Evolutionary conservation across 1,139 yeast species (phyloP), one percentile per base, ranked within the genome.

Genomic region (Petasospora rhodanensis): DNA sequence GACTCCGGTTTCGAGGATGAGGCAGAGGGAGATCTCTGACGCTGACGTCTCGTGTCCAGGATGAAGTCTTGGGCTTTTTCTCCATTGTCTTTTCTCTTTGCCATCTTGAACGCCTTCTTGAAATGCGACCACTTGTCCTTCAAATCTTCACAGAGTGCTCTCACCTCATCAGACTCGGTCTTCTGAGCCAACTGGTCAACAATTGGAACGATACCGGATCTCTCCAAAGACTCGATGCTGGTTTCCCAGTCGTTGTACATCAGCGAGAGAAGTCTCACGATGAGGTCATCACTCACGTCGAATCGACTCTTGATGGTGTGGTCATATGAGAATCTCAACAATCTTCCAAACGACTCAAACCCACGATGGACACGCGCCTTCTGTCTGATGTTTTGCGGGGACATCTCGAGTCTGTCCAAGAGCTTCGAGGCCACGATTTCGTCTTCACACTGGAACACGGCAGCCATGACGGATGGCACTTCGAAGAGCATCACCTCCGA

Each of bases 31-130:
- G n/a, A n/a, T n/a, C n/a, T n/a, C n/a, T n/a, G n/a, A n/a, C n/a
- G n/a, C n/a, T n/a, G n/a, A n/a, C n/a, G n/a, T n/a, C n/a, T 14
- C 7, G 26, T 23, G 13, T 21, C 23, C 6, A 6, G 7, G 23
- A 9, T 24, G 26, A 2, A 23, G 30, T 18, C 53, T 29, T 21
- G 35, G 14, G 49, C 29, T 24, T 19, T 13, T 7, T 32, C 25
- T 24, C 29, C 27, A 9, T 29, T 21, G 35, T 13, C 49, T 29
- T 24, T 19, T 13, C 6, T 32, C 25, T 24, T 29, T 26, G 91
- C 91, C 31, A 91, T 91, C 37, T 95, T 73, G 52, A 81, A 84
- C 7, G 91, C 93, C 74, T 85, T 77, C 52, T 83, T 79, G 42
- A 86, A 70, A 21, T 64, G 64, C 27, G 79, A 66, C 97, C 97